These are phyloP conservation scores for Kernera saxatilis DNA, from an alignment of 345 rosid species.

Conservation along the genomic window DNA sequence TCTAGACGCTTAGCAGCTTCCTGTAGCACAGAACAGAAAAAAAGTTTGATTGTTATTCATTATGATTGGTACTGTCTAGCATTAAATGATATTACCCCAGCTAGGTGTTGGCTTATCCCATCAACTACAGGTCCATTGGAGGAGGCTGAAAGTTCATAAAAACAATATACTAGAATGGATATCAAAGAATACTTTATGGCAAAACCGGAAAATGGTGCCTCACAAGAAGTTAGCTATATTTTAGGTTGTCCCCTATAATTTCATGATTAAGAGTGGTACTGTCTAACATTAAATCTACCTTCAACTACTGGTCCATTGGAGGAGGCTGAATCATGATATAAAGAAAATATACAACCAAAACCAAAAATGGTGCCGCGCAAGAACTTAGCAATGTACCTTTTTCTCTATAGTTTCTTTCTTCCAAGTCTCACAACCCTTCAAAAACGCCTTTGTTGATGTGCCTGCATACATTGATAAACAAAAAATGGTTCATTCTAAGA, in stretches of 20 bases:
- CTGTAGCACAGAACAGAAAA: constrained; percentile 27
- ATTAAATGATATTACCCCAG: background rate
- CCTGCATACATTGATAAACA: constrained; percentile 35
- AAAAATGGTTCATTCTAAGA: background rate
- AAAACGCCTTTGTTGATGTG: constrained; percentile 78
- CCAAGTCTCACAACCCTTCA: constrained; percentile 84
- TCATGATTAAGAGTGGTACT: too few relatives aligned
- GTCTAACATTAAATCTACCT: too few relatives aligned
- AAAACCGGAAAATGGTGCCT: too few relatives aligned
- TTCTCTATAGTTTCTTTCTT: constrained; percentile 68
- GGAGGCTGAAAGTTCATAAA: too few relatives aligned
- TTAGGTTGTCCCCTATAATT: too few relatives aligned
- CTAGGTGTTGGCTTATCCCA: too few relatives aligned
- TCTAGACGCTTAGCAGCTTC: constrained; percentile 48
- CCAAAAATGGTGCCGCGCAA: background rate
- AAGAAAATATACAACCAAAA: background rate
- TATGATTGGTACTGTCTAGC: background rate
- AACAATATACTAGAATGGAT: too few relatives aligned
- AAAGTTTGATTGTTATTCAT: background rate
- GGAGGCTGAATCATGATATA: background rate
- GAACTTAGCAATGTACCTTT: constrained; percentile 30
- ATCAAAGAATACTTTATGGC: too few relatives aligned
- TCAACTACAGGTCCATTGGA: too few relatives aligned
- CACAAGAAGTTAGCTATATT: too few relatives aligned
- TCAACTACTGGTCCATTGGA: background rate